Evolutionary conservation across 306 rosid genomes (phyloP).

Genomic region (Benincasa hispida): DNA sequence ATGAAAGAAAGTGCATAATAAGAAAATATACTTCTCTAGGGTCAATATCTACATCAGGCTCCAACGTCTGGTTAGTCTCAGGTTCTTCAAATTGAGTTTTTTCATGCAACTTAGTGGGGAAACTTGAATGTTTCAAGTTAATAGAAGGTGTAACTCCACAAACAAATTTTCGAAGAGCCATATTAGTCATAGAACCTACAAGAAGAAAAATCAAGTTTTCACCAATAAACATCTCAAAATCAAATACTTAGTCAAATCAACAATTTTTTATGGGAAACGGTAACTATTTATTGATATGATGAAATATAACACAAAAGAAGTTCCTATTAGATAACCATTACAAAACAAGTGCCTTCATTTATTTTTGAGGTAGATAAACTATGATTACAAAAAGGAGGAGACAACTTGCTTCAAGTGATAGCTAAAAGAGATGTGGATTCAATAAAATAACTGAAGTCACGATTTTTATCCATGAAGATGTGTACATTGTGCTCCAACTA

Average conservation of each 20-base stretch:
- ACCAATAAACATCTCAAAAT: not conserved
- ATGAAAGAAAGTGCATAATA: conserved; percentile 90
- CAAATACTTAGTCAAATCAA: not conserved
- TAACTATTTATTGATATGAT: not conserved
- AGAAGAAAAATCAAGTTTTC: conserved; percentile 1
- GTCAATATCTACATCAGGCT: conserved; percentile 60
- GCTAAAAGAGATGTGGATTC: not conserved
- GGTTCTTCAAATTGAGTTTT: conserved; percentile 27
- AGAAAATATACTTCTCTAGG: conserved; percentile 89
- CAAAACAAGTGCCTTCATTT: not conserved
- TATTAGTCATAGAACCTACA: conserved; percentile 40
- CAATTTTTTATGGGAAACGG: not conserved
- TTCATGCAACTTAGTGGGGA: conserved; percentile 41
- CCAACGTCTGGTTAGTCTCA: conserved; percentile 36
- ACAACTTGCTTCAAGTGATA: not conserved
- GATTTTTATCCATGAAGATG: not conserved
- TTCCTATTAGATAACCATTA: not conserved
- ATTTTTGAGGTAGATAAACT: not conserved
- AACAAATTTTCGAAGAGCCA: conserved; percentile 74
- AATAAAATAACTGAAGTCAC: not conserved
- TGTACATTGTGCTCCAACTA: not conserved
- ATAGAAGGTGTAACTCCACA: conserved; percentile 52
- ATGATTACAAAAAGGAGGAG: not conserved
- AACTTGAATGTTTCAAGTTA: conserved; percentile 44
- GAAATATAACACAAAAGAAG: not conserved